These are phyloP conservation scores for Rubia yunnanensis DNA, from an alignment of 257 asterid species.

Conservation along the genomic window DNA sequence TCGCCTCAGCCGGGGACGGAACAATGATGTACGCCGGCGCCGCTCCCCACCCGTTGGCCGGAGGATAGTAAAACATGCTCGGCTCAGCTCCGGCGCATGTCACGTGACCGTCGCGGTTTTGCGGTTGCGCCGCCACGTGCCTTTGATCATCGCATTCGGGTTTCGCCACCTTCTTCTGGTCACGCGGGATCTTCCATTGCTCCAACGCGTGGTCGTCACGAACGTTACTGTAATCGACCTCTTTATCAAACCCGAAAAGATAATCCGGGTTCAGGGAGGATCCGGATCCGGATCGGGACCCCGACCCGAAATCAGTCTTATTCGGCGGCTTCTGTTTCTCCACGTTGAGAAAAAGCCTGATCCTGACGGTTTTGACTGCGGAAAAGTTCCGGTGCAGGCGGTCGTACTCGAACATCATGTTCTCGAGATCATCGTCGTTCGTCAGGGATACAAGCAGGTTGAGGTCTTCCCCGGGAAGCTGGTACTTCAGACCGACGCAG, in stretches of 20 bases:
- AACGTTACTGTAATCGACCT: conserved; percentile 13
- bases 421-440: conserved; percentile 77
- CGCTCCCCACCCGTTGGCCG: conserved; percentile 15
- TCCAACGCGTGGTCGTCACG: conserved; percentile 18
- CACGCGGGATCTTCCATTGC: conserved; percentile 46
- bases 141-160: neutral
- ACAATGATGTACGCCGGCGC: conserved; percentile 19
- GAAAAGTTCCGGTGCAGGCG: conserved; percentile 32
- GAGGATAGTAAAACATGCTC: conserved; percentile 2
- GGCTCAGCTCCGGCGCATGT: conserved; percentile 9
- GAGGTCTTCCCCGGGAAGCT: conserved; percentile 64
- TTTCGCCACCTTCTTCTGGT: conserved; percentile 6
- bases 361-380: conserved; percentile 34
- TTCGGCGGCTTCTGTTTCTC: conserved; percentile 16
- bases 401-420: conserved; percentile 80
- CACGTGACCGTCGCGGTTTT: conserved; percentile 14
- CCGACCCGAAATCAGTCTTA: neutral
- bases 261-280: conserved; percentile 53
- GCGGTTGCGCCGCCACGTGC: neutral
- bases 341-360: conserved; percentile 48
- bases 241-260: conserved; percentile 76
- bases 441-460: conserved; percentile 54
- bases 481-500: conserved; percentile 49
- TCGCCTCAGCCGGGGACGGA: conserved; percentile 18
- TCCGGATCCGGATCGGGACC: conserved; percentile 7